Base-by-base conservation (phyloP, 2,329 filamentous ascomycete species). In the Mycocentrospora acerina region DNA sequence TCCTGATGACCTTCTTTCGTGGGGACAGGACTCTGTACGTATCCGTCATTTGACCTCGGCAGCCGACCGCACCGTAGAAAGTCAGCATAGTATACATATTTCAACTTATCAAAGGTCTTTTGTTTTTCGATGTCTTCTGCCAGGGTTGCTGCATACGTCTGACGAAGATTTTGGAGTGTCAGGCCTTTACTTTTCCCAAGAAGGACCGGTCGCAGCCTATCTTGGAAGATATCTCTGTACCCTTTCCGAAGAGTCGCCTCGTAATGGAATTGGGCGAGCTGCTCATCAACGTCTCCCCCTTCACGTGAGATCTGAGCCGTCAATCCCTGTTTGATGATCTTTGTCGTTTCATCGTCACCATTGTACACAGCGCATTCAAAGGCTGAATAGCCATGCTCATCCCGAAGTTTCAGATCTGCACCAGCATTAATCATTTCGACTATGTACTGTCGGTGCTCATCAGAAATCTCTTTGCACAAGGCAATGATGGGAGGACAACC, bases 311-410 rank as follows among this genome's bases (percentile, higher is more conserved):
- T n/a, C n/a, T n/a, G n/a, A n/a, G 32, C 41, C 22, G 35, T 35
- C 7, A 68, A 47, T 0, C 58, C 62, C 4, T 56, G 29, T 4
- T 67, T 39, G 1, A 71, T 48, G 3, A 68, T 39, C 2, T 37
- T 40, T 29, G 59, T 38, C 8, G 52, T 53, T 10, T 38, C 32
- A 4, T 18, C 29, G 37, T 67, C 59, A 10, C 49, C 59, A 34
- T 48, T 62, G 34, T 60, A 70, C 1, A 70, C 59, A 6, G 68
- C 62, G 38, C 66, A 66, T 26, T 71, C 68, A 3, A 71, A 42
- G 1, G 67, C 68, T 6, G 50, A 60, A 36, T 70, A 71, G 4
- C 66, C 67, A 4, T 65, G 44, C 6, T 61, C 51, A 29, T 72
- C 68, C 2, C 50, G 35, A 4, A 57, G 40, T 14, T 56, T 47